A percentile compares a stretch with the other conserved stretches of the same genome.
Conservation (phyloP, 192 early-diverging fungal species). For the Umbelopsis isabellina region DNA sequence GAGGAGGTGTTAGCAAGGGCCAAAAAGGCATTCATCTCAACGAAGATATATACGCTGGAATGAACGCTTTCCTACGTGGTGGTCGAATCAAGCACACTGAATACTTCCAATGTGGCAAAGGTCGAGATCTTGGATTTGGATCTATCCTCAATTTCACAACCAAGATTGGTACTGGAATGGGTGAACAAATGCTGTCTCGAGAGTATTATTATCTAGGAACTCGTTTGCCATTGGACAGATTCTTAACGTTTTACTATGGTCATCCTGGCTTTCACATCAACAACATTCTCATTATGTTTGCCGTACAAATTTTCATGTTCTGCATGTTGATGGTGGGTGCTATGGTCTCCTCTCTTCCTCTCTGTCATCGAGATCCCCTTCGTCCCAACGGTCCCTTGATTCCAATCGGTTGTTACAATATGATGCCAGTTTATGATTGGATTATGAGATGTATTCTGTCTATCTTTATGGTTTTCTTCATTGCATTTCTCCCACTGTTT, state of each 20-base stretch:
- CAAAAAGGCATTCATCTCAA: slow-evolving; percentile 78
- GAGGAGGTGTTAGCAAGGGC: slow-evolving; percentile 76
- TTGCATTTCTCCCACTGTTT: slow-evolving; percentile 71
- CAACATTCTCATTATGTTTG: slow-evolving; percentile 75
- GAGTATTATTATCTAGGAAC: slow-evolving; percentile 80
- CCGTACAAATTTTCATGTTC: slow-evolving; percentile 71
- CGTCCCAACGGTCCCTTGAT: slow-evolving; percentile 25
- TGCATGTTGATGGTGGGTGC: slow-evolving; percentile 64
- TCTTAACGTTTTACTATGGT: slow-evolving; percentile 75
- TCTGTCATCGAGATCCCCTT: slow-evolving; percentile 49
- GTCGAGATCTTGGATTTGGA: slow-evolving; percentile 74
- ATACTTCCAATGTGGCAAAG: slow-evolving; percentile 81
- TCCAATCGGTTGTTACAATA: slow-evolving; percentile 57
- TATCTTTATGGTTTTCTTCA: slow-evolving; percentile 71
- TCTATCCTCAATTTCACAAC: slow-evolving; percentile 77
- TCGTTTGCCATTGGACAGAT: slow-evolving; percentile 71
- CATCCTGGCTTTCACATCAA: slow-evolving; percentile 80
- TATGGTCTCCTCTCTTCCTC: slow-evolving; percentile 53
- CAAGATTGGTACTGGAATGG: slow-evolving; percentile 82
- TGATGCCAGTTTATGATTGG: slow-evolving; percentile 66
- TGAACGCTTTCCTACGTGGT: slow-evolving; percentile 72
- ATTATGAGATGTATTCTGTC: slow-evolving; percentile 65
- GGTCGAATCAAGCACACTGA: slow-evolving; percentile 77
- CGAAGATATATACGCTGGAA: slow-evolving; percentile 83
- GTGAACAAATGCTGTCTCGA: slow-evolving; percentile 78